phyloP scores from a whole-genome alignment of 192 early-diverging fungal species.

The Coemansia sp. region DNA sequence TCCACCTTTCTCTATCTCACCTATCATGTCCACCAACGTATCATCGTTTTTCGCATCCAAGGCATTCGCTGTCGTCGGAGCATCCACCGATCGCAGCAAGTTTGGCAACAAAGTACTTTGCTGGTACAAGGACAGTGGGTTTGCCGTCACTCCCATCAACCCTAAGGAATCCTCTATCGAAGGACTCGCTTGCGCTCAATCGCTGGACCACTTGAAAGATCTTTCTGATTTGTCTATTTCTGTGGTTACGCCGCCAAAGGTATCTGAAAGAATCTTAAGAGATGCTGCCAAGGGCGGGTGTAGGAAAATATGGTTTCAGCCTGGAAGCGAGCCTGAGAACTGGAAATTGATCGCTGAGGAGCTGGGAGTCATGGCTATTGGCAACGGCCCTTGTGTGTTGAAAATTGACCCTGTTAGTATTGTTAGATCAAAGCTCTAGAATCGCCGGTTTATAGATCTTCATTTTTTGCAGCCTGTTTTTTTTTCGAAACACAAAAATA shows the following conservation, averaged over 20 bases:
- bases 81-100: conserved; percentile 68
- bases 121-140: conserved; percentile 59
- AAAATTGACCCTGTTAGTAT: conserved; percentile 10
- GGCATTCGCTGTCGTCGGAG: conserved; percentile 76
- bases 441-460: no score
- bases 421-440: conserved; percentile 14
- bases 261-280: conserved; percentile 14
- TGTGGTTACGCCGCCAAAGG: conserved; percentile 30
- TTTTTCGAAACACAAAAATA: no score
- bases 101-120: conserved; percentile 82
- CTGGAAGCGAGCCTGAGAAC: conserved; percentile 32
- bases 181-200: conserved; percentile 11
- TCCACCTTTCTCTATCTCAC: not conserved
- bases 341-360: conserved; percentile 12
- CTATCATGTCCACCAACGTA: conserved; percentile 14
- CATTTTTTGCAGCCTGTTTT: no score
- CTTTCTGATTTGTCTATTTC: conserved; percentile 12
- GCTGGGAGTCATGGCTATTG: conserved; percentile 17
- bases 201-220: not conserved
- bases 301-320: conserved; percentile 40
- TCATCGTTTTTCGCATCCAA: conserved; percentile 54
- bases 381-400: conserved; percentile 33
- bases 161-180: conserved; percentile 20
- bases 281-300: conserved; percentile 19
- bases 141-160: conserved; percentile 26